Base-by-base conservation (phyloP, 495 filamentous ascomycete genomes). In the Terfezia claveryi region DNA sequence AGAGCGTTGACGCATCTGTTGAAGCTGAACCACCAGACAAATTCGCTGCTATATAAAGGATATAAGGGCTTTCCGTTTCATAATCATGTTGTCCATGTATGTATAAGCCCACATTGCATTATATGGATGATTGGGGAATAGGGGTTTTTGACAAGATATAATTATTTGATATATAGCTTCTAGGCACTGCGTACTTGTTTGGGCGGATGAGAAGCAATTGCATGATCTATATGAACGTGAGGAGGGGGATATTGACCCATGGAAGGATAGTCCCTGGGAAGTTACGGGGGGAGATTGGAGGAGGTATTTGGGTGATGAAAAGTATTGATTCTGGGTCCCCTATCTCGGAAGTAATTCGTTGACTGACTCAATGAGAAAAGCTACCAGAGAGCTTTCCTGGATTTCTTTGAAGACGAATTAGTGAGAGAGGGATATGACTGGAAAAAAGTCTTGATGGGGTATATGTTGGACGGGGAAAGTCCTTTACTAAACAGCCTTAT, bases 321-420 rank as follows among this genome's bases (percentile, higher is more conserved):
- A 73, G 71, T 82, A 66, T 53, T 69, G 67, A 36, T 36, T n/a
- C 23, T 44, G 5, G 10, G 37, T 52, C 12, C 32, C 52, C n/a
- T 37, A 52, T 20, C 14, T 46, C 20, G 52, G 36, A 36, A 38
- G 14, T 38, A 23, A 54, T 27, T 37, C 50, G 4, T 32, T 27
- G 27, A 51, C 27, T 46, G 12, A 27, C 56, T 66, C 51, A 63
- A 10, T 1, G 9, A 10, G 2, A 23, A 14, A 46, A 81, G 78
- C 55, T 93, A 93, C 64, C 83, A 99, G 64, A 74, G 92, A 36
- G 87, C 89, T 4, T 95, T 80, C 63, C 70, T 95, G 17, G 85
- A 95, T 65, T 92, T 87, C 61, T 95, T 91, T 62, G 88, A 94
- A 64, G 88, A 95, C 65, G 74, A 83, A 57, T 68, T 95, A 49